Evolutionary conservation across 305 asterid species (phyloP).

Genomic region (Andrographis paniculata): DNA sequence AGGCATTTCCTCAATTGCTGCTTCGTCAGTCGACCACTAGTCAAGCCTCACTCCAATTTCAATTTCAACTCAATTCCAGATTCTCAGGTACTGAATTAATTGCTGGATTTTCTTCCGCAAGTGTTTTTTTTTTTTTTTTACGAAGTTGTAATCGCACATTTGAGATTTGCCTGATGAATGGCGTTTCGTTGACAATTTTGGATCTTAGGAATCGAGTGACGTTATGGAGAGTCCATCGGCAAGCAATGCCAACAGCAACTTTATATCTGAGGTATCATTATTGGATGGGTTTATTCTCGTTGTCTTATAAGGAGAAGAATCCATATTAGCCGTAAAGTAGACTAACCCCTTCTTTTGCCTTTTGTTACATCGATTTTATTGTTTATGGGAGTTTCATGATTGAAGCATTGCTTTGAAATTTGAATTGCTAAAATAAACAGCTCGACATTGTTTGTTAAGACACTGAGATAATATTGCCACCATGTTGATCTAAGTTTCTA

Average conservation of each 20-base stretch:
- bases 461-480: no score
- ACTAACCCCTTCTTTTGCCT: no score
- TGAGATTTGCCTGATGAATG: neutral
- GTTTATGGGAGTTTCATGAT: no score
- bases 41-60: slow-evolving; percentile 10
- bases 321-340: no score
- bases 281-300: no score
- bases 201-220: slow-evolving; percentile 29
- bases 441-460: no score
- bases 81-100: slow-evolving; percentile 25
- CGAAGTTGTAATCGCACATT: neutral
- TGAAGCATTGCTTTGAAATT: no score
- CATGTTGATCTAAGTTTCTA: no score
- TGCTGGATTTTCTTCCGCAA: neutral
- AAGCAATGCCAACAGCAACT: slow-evolving; percentile 21
- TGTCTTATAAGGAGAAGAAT: no score
- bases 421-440: no score
- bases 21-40: slow-evolving; percentile 20
- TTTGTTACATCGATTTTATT: no score
- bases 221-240: slow-evolving; percentile 34
- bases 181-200: neutral
- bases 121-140: neutral
- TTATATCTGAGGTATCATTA: no score
- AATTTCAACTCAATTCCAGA: neutral
- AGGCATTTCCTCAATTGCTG: slow-evolving; percentile 30